Base-by-base conservation (phyloP, 1,284 basidiomycete genomes). In the Singerocomus rubriflavus region DNA sequence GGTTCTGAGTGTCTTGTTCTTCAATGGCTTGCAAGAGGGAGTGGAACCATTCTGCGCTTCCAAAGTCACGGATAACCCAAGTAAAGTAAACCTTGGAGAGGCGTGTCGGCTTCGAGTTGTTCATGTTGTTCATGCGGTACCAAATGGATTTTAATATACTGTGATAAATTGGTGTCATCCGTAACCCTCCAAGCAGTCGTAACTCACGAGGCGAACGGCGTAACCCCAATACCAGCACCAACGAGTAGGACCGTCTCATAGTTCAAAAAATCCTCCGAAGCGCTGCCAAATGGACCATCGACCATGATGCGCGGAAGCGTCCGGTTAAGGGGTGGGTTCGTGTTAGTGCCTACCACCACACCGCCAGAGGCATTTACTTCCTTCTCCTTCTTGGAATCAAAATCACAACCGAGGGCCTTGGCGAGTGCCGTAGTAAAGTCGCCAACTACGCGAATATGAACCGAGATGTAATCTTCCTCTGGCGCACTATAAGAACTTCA, bases 81-180 rank as follows among this genome's bases (percentile, higher is more conserved):
- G 84, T 88, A 67, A 91, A 90, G 75, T 91, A 91, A 44, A 91
- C 86, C 72, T 91, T 91, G 42, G 85, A 88, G 39, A 91, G 77
- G 37, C 88, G 80, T 2, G 88, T 91, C 4, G 82, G 80, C 68
- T 82, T 85, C 29, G 79, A 79, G 59, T 75, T 71, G 67, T 85
- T 81, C 64, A 89, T 76, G 70, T 85, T 85, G 73, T 93, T 93
- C 84, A 92, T 88, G 43, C 89, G 84, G 73, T 94, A 95, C 92
- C 93, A 95, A 63, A 96, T 91, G n/a, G 86, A 84, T 71, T 94
- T 94, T 52, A 94, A 73, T 61, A 94, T 92, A 37, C 85, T 86
- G 56, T 16, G 29, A 51, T 17, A 35, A 32, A 32, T 56, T 21
- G 27, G n/a, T 17, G 35, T 48, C 31, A 26, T 37, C 16, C 47